phyloP scores from a whole-genome alignment of 208 protist species.

The Leishmania arabica region DNA sequence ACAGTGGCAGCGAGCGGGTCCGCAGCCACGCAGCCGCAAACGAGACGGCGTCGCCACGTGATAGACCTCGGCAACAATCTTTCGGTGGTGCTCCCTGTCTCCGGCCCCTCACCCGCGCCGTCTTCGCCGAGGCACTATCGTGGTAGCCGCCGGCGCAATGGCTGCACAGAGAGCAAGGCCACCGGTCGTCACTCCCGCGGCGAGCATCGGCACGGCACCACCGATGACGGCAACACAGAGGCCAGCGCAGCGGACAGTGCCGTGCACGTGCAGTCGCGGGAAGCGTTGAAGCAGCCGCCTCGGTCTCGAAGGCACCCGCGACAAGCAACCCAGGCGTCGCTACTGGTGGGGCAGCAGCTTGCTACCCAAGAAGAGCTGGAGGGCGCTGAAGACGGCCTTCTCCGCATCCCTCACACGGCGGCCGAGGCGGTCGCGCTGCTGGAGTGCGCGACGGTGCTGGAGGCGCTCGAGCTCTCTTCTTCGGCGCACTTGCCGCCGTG shows the following conservation, averaged over 20 bases:
- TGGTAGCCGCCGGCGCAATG: neutral
- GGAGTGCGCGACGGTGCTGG: slow-evolving; percentile 10
- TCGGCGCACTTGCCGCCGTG: neutral
- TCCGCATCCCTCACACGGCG: slow-evolving; percentile 7
- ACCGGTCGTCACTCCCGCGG: neutral
- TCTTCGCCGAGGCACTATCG: neutral
- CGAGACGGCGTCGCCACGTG: neutral
- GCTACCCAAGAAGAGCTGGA: neutral
- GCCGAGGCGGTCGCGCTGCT: slow-evolving; percentile 14
- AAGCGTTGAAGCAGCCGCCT: neutral
- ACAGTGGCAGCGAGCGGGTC: neutral
- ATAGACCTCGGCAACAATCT: slow-evolving; percentile 30
- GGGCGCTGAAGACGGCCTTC: neutral
- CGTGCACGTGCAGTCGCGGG: neutral
- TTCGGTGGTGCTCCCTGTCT: slow-evolving; percentile 1
- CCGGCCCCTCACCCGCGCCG: neutral
- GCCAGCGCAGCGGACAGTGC: neutral
- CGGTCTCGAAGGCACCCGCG: neutral
- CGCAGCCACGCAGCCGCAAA: neutral
- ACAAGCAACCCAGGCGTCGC: neutral
- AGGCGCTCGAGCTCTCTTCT: slow-evolving; percentile 16
- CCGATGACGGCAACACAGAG: neutral
- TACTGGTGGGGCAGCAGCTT: neutral
- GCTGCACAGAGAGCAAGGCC: neutral
- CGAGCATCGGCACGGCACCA: neutral